A percentile compares a stretch with the other conserved stretches of the same genome.
phyloP scores from a whole-genome alignment of 345 rosid genomes.

The Cardiospermum halicacabum region DNA sequence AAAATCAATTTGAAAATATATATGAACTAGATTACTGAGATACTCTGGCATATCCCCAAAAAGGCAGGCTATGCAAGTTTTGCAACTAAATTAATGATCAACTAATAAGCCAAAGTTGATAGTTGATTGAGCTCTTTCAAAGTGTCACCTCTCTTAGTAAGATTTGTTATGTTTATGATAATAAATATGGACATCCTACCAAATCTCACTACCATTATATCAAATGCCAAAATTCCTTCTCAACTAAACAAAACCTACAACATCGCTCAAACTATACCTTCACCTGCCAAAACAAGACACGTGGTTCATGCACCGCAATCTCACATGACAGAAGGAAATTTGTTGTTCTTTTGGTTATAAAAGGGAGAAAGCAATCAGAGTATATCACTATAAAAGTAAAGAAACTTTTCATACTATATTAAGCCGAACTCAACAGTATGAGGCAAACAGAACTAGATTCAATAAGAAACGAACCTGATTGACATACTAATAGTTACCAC shows the following conservation, averaged over 20 bases:
- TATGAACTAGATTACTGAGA: not conserved
- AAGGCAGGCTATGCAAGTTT: not conserved
- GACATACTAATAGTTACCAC: not conserved
- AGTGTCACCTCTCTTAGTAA: not conserved
- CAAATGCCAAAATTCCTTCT: not conserved
- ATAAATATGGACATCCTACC: not conserved
- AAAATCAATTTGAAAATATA: not conserved
- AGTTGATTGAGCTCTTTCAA: conserved; percentile 6
- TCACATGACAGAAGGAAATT: not conserved
- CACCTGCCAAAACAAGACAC: not conserved
- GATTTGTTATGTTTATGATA: not conserved
- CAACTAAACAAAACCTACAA: not conserved
- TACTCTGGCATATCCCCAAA: not conserved
- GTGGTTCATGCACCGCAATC: not conserved
- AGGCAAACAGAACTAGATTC: not conserved
- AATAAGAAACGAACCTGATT: not conserved
- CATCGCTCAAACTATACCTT: not conserved
- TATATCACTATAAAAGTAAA: not conserved
- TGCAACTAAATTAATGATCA: not conserved
- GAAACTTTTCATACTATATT: not conserved
- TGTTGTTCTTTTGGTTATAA: not conserved
- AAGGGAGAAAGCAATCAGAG: not conserved
- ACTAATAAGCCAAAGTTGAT: not conserved
- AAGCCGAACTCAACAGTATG: not conserved
- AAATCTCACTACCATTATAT: not conserved